Percentiles rank a stretch among this genome's conserved stretches.
phyloP scores from a whole-genome alignment of 129 eudicot species.

The Lactuca sativa region DNA sequence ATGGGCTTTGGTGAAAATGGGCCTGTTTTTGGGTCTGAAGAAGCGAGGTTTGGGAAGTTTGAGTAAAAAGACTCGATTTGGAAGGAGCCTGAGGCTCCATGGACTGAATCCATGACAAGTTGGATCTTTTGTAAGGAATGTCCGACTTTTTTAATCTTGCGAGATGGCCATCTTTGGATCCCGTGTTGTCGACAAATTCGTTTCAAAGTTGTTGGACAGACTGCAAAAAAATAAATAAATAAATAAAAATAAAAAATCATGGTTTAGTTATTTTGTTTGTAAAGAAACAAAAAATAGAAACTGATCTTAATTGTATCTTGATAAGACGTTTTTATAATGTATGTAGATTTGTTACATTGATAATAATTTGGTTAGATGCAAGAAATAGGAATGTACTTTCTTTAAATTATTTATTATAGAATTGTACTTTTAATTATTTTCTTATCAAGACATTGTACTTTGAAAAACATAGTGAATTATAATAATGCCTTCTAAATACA shows the following conservation, averaged over 20 bases:
- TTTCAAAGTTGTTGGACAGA: conserved; percentile 93
- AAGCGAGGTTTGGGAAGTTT: conserved; percentile 73
- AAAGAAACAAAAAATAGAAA: neutral
- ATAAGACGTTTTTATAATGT: too few relatives aligned
- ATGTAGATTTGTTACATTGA: too few relatives aligned
- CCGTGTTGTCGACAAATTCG: conserved; percentile 96
- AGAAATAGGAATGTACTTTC: too few relatives aligned
- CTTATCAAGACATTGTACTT: too few relatives aligned
- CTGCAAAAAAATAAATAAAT: too few relatives aligned
- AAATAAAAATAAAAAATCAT: neutral
- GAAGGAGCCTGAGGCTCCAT: conserved; percentile 66
- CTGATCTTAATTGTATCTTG: too few relatives aligned
- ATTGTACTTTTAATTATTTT: too few relatives aligned
- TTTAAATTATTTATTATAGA: too few relatives aligned
- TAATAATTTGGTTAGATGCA: too few relatives aligned
- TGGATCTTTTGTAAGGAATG: conserved; percentile 85
- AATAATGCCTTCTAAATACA: too few relatives aligned
- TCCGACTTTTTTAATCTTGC: conserved; percentile 91
- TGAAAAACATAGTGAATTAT: too few relatives aligned
- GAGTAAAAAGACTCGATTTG: conserved; percentile 79
- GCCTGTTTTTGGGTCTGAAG: conserved; percentile 48
- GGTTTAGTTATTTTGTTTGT: neutral
- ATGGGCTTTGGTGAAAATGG: conserved; percentile 42
- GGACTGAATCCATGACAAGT: conserved; percentile 87
- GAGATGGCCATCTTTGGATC: conserved; percentile 95